These are phyloP conservation scores for Theobroma grandiflorum DNA, from an alignment of 441 rosid genomes.

Conservation along the genomic window DNA sequence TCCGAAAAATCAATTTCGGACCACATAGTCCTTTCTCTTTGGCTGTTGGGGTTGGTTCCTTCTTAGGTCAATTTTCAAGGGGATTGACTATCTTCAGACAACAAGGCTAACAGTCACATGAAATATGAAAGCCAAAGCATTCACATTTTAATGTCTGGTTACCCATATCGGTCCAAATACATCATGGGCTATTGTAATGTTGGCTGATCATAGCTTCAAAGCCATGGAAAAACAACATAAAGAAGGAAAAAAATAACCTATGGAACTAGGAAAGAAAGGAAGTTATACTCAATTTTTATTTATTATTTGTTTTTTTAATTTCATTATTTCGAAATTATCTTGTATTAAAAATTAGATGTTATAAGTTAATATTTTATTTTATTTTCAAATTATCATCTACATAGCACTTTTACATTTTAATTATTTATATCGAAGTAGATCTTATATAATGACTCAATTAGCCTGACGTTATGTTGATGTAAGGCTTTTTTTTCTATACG, in stretches of 20 bases:
- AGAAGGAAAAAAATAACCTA: not conserved
- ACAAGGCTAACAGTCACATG: conserved; percentile 26
- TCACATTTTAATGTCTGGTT: conserved; percentile 23
- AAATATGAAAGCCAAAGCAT: not conserved
- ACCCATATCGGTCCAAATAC: conserved; percentile 17
- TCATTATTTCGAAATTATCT: too few relatives aligned
- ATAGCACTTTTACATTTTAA: too few relatives aligned
- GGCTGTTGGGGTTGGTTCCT: not conserved
- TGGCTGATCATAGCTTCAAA: not conserved
- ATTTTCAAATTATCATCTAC: too few relatives aligned
- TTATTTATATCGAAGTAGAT: too few relatives aligned
- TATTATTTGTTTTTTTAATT: not conserved
- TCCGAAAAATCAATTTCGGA: conserved; percentile 20
- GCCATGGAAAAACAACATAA: not conserved
- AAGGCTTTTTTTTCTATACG: too few relatives aligned
- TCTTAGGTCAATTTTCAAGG: conserved; percentile 20
- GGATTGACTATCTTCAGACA: conserved; percentile 23
- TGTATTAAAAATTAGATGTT: too few relatives aligned
- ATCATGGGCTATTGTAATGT: conserved; percentile 1
- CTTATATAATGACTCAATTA: too few relatives aligned
- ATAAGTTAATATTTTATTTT: too few relatives aligned
- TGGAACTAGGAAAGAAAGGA: not conserved
- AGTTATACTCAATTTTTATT: too few relatives aligned
- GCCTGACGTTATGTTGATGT: too few relatives aligned
- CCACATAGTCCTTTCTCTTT: conserved; percentile 10